Evolutionary conservation across 257 asterid genomes (phyloP).

Genomic region (Forsythia viridissima): DNA sequence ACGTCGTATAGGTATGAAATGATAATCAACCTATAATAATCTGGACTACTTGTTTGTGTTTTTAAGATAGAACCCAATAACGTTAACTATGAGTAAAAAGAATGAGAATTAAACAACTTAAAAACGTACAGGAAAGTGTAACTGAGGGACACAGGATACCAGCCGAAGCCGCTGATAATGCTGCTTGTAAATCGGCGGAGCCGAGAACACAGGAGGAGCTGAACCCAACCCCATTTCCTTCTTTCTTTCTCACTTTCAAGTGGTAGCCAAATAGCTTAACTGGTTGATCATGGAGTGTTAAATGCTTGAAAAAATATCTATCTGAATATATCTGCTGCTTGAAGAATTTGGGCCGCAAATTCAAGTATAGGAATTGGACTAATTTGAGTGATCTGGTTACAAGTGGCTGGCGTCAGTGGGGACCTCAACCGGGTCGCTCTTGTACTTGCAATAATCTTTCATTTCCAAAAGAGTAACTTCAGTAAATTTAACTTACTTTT

Average conservation of each 20-base stretch:
- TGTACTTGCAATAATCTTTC: neutral
- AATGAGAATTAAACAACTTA: neutral
- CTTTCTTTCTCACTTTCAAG: neutral
- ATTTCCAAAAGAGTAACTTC: neutral
- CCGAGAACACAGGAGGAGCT: constrained; percentile 35
- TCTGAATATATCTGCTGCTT: constrained; percentile 31
- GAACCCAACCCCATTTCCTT: constrained; percentile 41
- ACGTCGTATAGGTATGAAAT: neutral
- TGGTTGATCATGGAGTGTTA: neutral
- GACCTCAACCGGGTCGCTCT: neutral
- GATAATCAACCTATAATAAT: neutral
- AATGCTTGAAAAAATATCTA: constrained; percentile 20
- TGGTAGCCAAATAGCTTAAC: constrained; percentile 1
- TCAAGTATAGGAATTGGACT: constrained; percentile 13
- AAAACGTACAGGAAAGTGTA: constrained; percentile 45
- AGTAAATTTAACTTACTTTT: neutral
- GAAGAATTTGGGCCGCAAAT: constrained; percentile 35
- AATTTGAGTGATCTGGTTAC: neutral
- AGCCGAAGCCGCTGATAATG: constrained; percentile 20
- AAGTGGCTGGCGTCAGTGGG: neutral
- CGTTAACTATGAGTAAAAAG: neutral
- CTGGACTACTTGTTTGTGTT: neutral
- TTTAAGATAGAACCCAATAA: neutral
- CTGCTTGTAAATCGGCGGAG: constrained; percentile 36
- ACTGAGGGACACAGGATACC: constrained; percentile 18